phyloP scores from a whole-genome alignment of 2,329 filamentous ascomycete species.

The Fusarium burgessii region DNA sequence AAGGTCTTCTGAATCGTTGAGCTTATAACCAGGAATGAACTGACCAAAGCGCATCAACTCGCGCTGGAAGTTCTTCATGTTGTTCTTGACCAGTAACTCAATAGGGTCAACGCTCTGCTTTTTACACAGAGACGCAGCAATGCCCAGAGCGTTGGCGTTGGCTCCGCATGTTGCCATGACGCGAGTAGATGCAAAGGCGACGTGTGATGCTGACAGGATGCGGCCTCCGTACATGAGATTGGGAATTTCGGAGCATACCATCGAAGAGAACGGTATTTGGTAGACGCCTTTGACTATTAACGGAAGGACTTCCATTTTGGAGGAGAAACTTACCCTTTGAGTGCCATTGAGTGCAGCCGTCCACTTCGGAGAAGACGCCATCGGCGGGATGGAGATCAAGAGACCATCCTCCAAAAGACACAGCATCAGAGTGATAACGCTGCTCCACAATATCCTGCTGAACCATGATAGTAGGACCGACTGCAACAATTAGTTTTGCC shows the following conservation, averaged over 20 bases:
- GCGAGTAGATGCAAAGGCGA: slow-evolving; percentile 18
- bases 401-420: slow-evolving; percentile 21
- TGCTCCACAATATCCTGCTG: slow-evolving; percentile 22
- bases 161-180: slow-evolving; percentile 25
- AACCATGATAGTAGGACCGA: slow-evolving; percentile 16
- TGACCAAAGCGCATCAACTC: slow-evolving; percentile 24
- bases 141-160: slow-evolving; percentile 16
- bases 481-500: background rate
- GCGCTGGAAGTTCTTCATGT: slow-evolving; percentile 11
- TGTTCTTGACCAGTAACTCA: background rate
- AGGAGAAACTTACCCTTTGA: background rate
- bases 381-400: slow-evolving; percentile 19
- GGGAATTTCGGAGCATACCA: slow-evolving; percentile 13
- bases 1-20: slow-evolving; percentile 10
- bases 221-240: slow-evolving; percentile 27
- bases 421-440: slow-evolving; percentile 10
- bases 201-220: slow-evolving; percentile 22
- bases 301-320: fast-evolving
- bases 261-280: slow-evolving; percentile 16
- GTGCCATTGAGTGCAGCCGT: slow-evolving; percentile 27
- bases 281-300: background rate
- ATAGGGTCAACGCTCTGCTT: background rate
- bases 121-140: slow-evolving; percentile 14
- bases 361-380: slow-evolving; percentile 19
- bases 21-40: slow-evolving; percentile 20